Conservation (phyloP, 1,284 basidiomycete species). For the Tilletia walkeri region DNA sequence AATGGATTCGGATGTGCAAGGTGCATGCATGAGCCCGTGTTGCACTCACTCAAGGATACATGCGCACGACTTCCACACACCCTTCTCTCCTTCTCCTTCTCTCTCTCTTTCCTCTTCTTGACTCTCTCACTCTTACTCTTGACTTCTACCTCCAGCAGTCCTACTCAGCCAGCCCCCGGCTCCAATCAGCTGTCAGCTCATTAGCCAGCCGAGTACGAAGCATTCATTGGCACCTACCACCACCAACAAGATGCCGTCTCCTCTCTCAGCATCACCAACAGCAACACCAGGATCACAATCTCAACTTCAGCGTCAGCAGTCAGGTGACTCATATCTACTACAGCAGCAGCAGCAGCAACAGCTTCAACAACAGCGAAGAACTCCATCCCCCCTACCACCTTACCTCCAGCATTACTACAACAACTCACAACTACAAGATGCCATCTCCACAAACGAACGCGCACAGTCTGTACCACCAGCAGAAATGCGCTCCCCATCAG, state of each 20-base stretch:
- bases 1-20: no score
- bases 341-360: not conserved
- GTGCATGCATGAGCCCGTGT: no score
- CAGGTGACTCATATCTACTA: not conserved
- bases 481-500: not conserved
- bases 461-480: conserved; percentile 12
- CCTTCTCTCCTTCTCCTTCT: no score
- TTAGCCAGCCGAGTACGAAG: no score
- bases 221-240: no score
- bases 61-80: no score
- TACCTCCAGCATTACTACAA: not conserved
- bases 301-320: not conserved
- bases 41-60: no score
- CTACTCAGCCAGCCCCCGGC: no score
- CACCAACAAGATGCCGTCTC: not conserved
- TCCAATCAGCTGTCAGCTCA: no score
- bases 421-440: not conserved
- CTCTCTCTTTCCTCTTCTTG: no score
- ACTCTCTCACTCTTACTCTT: no score
- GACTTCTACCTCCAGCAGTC: no score
- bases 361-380: not conserved
- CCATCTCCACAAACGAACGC: not conserved
- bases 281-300: not conserved
- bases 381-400: conserved; percentile 2
- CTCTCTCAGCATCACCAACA: not conserved